Evolutionary conservation across 306 rosid species (phyloP), one percentile per base, ranked within the genome.

Genomic region (Senna tora): DNA sequence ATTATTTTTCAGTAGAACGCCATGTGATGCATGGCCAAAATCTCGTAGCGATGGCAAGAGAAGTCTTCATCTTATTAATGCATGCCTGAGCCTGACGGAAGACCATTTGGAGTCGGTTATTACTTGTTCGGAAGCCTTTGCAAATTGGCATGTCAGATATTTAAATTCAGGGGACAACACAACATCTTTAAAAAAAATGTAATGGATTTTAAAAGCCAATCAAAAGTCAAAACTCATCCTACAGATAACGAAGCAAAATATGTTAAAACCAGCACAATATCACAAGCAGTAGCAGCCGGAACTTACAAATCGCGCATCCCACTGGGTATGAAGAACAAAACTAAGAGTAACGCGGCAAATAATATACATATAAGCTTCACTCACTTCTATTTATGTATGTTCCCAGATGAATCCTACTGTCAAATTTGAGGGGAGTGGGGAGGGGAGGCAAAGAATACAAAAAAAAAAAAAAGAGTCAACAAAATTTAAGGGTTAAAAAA

Each of bases 361-460:
- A 81, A 82, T 87, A 70, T 87, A 87, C 90, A 84, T 12, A 69
- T 72, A 72, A 84, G 75, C 69, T 76, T 85, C 87, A 36, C 82
- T 51, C 88, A 66, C 79, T 72, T 75, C 67, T 60, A 69, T 67
- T 67, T 22, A 75, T 69, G 68, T 51, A 80, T 75, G 50, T 75
- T 69, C 71, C 71, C 66, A 33, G 72, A 64, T 15, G 65, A 69
- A 39, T 57, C 69, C 65, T 16, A 52, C 49, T 5, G 52, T 59
- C 74, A 52, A 50, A 66, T 47, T 64, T 56, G 77, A 21, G 72
- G 19, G 70, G 69, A 65, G 65, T 50, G 21, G 73, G 54, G 67
- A 42, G 45, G 71, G 69, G 77, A 55, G 75, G 78, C 72, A 76
- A 81, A 77, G 79, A 77, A 81, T 76, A 75, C 47, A 71, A 12